phyloP scores from a whole-genome alignment of 139 green algal species.

The Haematococcus lacustris region DNA sequence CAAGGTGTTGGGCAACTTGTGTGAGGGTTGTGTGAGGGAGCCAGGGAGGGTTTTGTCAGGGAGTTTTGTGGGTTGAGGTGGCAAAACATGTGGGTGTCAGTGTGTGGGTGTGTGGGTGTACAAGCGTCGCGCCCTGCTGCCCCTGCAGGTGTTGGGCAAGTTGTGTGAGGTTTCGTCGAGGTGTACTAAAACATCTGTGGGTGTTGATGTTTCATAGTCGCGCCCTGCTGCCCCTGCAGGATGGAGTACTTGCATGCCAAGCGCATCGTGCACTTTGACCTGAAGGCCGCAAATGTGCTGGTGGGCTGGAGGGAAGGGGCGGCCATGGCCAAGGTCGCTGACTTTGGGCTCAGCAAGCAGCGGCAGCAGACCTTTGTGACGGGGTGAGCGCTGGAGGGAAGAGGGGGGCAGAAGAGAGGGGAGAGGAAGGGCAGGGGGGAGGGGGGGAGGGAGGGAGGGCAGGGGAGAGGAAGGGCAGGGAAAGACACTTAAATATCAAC shows the following conservation, averaged over 20 bases:
- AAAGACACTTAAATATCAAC: constrained; percentile 1
- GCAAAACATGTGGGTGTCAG: too few species aligned
- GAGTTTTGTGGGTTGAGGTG: too few species aligned
- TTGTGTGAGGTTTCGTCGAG: constrained; percentile 7
- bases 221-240: constrained; percentile 31
- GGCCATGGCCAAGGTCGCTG: constrained; percentile 33
- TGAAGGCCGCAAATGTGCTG: constrained; percentile 63
- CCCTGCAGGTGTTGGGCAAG: constrained; percentile 14
- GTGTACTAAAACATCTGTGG: not conserved
- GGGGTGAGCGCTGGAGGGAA: constrained; percentile 6
- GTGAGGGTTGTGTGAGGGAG: too few species aligned
- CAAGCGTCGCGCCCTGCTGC: too few species aligned
- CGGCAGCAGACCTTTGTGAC: constrained; percentile 62
- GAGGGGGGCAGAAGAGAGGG: not conserved
- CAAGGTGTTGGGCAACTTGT: too few species aligned
- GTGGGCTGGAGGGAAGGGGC: constrained; percentile 57
- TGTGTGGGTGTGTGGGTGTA: too few species aligned
- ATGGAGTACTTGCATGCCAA: constrained; percentile 75
- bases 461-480: not conserved
- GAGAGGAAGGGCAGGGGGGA: not conserved
- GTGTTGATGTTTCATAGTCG: not conserved
- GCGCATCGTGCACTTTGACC: constrained; percentile 73
- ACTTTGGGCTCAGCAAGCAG: constrained; percentile 70
- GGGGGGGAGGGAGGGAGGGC: not conserved
- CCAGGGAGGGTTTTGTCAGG: too few species aligned